Base-by-base conservation (phyloP, 73 alveolate species). In the Urostyla sp. region DNA sequence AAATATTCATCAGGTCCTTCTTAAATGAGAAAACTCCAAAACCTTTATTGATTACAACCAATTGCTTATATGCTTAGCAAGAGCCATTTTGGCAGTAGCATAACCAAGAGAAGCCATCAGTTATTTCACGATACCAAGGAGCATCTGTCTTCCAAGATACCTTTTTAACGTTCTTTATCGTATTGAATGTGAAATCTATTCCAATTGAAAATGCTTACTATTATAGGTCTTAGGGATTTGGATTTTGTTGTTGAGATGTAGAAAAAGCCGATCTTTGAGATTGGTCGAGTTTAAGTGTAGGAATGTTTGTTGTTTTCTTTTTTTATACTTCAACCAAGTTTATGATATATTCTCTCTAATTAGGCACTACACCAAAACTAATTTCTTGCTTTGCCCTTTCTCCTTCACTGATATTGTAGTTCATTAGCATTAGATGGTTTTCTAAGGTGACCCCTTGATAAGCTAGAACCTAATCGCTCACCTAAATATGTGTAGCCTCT, bases 41-140 rank as follows among this genome's bases (percentile, higher is more conserved):
- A n/a, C 92, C 92, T 48, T 78, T 21, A 49, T 60, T 74, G n/a
- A 81, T 43, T 11, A 84, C 79, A 16, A 84, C 80, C 83, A 84
- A 38, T 59, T 73, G 51, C 32, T 56, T 34, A 48, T 32, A 74
- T 55, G 67, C 81, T 20, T 36, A 40, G 53, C 92, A 84, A 24
- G 36, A 36, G 15, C 28, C 38, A 31, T 58, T 74, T 52, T 48
- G 38, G 66, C 92, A 84, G 79, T 84, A 84, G 51, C 87, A 74
- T 0, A 84, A 56, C 92, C 92, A 84, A 56, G 80, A 49, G 57
- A 84, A 54, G 20, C 92, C 92, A 75, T 84, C 88, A 8, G 57
- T 34, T 4, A 79, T 79, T 26, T 73, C 92, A 58, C 92, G n/a
- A 35, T 45, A 84, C 75, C 80, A 74, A 28, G 92, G 92, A 20